Percentiles rank a stretch among this genome's conserved stretches.
Conservation (phyloP, 2,329 filamentous ascomycete species). For the Westerdykella aurantiaca region DNA sequence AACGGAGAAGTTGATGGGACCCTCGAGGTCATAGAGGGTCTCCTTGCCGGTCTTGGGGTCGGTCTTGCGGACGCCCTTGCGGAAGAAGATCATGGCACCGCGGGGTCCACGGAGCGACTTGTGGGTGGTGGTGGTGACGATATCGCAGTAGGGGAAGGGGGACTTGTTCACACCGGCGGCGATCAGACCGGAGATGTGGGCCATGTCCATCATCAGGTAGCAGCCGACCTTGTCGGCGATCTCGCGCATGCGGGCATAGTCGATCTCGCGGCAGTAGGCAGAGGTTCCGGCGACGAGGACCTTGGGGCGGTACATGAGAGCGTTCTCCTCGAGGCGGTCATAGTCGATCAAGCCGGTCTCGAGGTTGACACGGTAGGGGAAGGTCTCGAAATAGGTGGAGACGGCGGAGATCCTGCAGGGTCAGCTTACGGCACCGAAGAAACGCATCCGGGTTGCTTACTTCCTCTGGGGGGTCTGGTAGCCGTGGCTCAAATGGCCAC, state of each 20-base stretch:
- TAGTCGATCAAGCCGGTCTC: slow-evolving; percentile 94
- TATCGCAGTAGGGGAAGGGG: slow-evolving; percentile 83
- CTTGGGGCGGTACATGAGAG: slow-evolving; percentile 87
- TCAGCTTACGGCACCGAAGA: not conserved
- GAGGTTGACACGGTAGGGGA: slow-evolving; percentile 89
- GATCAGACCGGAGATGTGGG: slow-evolving; percentile 91
- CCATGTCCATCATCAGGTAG: slow-evolving; percentile 94
- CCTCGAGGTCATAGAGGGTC: slow-evolving; percentile 82
- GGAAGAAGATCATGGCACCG: slow-evolving; percentile 97
- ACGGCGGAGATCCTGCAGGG: slow-evolving; percentile 76
- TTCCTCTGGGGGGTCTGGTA: slow-evolving; percentile 96
- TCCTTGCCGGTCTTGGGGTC: slow-evolving; percentile 83
- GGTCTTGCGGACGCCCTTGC: slow-evolving; percentile 78
- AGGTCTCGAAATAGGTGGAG: slow-evolving; percentile 97
- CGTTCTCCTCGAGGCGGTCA: slow-evolving; percentile 79
- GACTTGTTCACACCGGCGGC: slow-evolving; percentile 86
- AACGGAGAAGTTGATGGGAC: slow-evolving; percentile 90
- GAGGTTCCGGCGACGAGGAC: slow-evolving; percentile 91
- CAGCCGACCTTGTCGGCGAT: slow-evolving; percentile 87
- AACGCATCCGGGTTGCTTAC: slow-evolving; percentile 42
- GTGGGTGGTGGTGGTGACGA: slow-evolving; percentile 97
- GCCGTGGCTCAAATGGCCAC: slow-evolving; percentile 91
- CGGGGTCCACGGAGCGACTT: slow-evolving; percentile 93
- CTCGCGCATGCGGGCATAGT: slow-evolving; percentile 87
- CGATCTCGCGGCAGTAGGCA: slow-evolving; percentile 91